These are phyloP conservation scores for Mortierella polycephala DNA, from an alignment of 371 early-diverging fungal genomes.

Conservation along the genomic window DNA sequence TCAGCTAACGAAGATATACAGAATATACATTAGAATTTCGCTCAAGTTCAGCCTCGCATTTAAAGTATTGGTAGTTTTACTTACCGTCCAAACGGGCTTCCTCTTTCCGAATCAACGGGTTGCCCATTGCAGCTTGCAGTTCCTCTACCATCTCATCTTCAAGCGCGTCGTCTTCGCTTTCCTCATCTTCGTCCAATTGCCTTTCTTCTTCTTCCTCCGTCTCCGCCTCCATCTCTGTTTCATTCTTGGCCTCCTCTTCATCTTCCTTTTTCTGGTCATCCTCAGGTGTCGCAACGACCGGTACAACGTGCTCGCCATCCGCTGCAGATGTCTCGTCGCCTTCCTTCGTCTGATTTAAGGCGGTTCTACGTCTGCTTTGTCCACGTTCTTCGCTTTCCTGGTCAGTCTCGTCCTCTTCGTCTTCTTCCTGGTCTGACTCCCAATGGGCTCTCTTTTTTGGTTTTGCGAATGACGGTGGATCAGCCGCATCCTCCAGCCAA, in stretches of 20 bases:
- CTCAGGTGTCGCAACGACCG: constrained; percentile 4
- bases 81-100: constrained; percentile 56
- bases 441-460: constrained; percentile 57
- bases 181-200: constrained; percentile 43
- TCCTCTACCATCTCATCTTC: constrained; percentile 55
- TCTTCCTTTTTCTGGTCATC: constrained; percentile 32
- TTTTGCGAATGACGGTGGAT: constrained; percentile 91
- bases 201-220: constrained; percentile 37
- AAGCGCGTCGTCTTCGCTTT: constrained; percentile 28
- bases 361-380: constrained; percentile 12
- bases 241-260: constrained; percentile 22
- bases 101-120: constrained; percentile 39
- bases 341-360: constrained; percentile 27
- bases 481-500: constrained; percentile 89
- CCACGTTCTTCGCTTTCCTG: constrained; percentile 39
- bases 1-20: constrained; percentile 20
- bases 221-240: constrained; percentile 16
- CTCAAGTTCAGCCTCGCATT: neutral
- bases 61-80: neutral
- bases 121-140: constrained; percentile 60
- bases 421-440: constrained; percentile 34
- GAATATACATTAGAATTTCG: neutral
- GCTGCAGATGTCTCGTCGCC: constrained; percentile 28
- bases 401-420: constrained; percentile 31
- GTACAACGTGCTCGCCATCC: constrained; percentile 10